Evolutionary conservation across 1,284 basidiomycete genomes (phyloP).

Genomic region (Rhodotorula sp.): DNA sequence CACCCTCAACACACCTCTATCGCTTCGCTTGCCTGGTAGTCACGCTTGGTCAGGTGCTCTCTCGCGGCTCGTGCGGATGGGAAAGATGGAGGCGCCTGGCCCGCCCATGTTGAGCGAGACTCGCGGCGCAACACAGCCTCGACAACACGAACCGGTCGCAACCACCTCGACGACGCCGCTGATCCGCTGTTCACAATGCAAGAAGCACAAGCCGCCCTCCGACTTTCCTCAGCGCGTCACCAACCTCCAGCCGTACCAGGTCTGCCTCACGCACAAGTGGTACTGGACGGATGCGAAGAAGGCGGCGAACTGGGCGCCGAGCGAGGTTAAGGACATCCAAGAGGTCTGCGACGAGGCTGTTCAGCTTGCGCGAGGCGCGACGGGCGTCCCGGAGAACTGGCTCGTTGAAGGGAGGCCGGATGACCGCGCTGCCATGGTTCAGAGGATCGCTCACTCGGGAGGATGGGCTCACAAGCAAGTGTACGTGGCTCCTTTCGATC

Average conservation of each 20-base stretch:
- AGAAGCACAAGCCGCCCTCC: constrained; percentile 4
- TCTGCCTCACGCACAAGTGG: constrained; percentile 34
- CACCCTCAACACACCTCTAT: neutral
- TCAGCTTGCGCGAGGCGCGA: neutral
- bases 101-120: too few species aligned
- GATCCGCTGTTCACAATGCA: constrained; percentile 37
- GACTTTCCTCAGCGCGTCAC: constrained; percentile 25
- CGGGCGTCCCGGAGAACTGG: constrained; percentile 18
- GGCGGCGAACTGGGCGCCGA: constrained; percentile 25
- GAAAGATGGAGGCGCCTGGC: too few species aligned
- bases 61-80: too few species aligned
- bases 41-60: too few species aligned
- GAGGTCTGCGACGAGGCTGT: constrained; percentile 9
- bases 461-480: constrained; percentile 8
- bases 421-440: constrained; percentile 15
- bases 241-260: constrained; percentile 35
- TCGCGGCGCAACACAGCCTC: too few species aligned
- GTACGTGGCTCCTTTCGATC: constrained; percentile 7
- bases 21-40: neutral
- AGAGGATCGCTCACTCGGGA: constrained; percentile 14
- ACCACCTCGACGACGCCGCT: neutral
- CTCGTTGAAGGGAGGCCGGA: constrained; percentile 11
- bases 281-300: constrained; percentile 37
- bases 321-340: neutral
- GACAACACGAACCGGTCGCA: neutral